Percentiles rank a stretch among this genome's conserved stretches.
Evolutionary conservation across 768 basidiomycete species (phyloP).

Genomic region (Lactarius hengduanensis): DNA sequence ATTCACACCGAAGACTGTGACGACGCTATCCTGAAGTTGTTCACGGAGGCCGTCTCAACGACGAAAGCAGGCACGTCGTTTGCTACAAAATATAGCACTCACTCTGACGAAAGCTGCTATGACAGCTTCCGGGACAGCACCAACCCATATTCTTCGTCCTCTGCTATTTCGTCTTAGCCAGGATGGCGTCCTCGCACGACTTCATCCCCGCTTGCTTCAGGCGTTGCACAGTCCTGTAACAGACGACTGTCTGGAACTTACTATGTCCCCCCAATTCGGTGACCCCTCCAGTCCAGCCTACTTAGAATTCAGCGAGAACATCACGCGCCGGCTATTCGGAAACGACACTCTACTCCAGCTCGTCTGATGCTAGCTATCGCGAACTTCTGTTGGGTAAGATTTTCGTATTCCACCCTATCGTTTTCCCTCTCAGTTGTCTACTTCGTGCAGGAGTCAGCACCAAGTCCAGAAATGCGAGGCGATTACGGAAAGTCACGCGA

Average conservation of each 20-base stretch:
- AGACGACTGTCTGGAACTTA: constrained; percentile 40
- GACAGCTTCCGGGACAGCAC: constrained; percentile 45
- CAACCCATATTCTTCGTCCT: constrained; percentile 52
- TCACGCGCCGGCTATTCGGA: constrained; percentile 61
- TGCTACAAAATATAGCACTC: background rate
- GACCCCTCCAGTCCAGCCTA: constrained; percentile 30
- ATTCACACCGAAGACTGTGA: constrained; percentile 48
- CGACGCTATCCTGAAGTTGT: constrained; percentile 27
- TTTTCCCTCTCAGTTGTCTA: background rate
- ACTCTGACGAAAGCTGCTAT: constrained; percentile 4
- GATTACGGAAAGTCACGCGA: constrained; percentile 21
- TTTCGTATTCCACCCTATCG: constrained; percentile 12
- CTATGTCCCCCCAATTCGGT: constrained; percentile 35
- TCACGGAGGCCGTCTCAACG: constrained; percentile 28
- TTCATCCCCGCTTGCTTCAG: constrained; percentile 47
- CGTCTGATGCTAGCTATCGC: constrained; percentile 54
- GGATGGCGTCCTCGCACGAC: constrained; percentile 36
- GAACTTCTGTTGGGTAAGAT: constrained; percentile 46
- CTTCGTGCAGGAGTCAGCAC: constrained; percentile 11
- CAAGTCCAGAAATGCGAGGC: constrained; percentile 7
- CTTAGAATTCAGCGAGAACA: constrained; percentile 42
- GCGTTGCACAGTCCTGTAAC: constrained; percentile 39
- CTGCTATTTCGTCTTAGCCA: constrained; percentile 47
- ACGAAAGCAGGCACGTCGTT: constrained; percentile 31
- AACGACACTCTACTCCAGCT: constrained; percentile 49